A percentile compares a stretch with the other conserved stretches of the same genome.
Conservation (phyloP, 1,139 yeast species). For the Tardiomyces depauwii region DNA sequence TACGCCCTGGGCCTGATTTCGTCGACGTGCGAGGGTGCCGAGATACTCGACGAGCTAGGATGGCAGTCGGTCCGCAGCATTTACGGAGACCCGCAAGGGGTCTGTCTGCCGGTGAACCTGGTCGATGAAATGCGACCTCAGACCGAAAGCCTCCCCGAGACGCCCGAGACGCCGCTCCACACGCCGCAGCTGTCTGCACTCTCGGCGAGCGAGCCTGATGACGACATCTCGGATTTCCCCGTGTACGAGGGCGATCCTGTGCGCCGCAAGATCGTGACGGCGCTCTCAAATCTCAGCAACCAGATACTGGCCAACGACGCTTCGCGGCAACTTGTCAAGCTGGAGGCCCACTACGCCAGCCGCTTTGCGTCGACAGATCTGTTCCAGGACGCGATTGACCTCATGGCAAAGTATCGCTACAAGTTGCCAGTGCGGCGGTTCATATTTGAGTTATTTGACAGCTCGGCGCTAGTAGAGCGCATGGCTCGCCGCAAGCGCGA, state of each 20-base stretch:
- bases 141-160: constrained; percentile 1
- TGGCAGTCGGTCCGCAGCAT: constrained; percentile 58
- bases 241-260: constrained; percentile 27
- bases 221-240: constrained; percentile 14
- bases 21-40: constrained; percentile 67
- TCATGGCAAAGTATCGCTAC: constrained; percentile 58
- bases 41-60: constrained; percentile 68
- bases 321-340: constrained; percentile 44
- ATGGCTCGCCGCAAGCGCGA: not conserved
- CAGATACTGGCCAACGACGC: constrained; percentile 57
- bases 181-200: not conserved
- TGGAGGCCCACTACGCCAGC: constrained; percentile 43
- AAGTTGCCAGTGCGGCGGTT: constrained; percentile 54
- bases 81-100: constrained; percentile 41
- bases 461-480: constrained; percentile 43
- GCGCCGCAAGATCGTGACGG: constrained; percentile 39
- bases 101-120: not conserved
- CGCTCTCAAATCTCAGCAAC: constrained; percentile 52
- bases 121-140: not conserved
- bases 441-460: constrained; percentile 56
- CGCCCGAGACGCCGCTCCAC: constrained; percentile 7
- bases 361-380: constrained; percentile 48
- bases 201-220: constrained; percentile 1
- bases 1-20: constrained; percentile 69
- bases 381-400: constrained; percentile 47